phyloP scores from a whole-genome alignment of 2,329 filamentous ascomycete species.

The Epichloe festucae region DNA sequence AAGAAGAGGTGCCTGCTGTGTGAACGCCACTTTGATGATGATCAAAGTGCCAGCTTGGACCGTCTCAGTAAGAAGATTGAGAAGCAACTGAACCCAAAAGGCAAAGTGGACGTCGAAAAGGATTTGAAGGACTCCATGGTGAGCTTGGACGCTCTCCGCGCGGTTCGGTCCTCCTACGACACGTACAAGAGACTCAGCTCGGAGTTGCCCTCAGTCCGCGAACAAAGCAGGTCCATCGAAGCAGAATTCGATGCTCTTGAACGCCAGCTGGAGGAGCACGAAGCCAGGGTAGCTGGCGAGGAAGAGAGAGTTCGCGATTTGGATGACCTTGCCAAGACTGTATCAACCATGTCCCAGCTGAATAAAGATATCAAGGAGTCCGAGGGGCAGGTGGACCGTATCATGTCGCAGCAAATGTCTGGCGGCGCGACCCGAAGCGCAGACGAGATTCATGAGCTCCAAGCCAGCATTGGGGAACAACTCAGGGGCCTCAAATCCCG shows the following conservation, averaged over 20 bases:
- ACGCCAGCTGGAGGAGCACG: constrained; percentile 51
- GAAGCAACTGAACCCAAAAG: constrained; percentile 46
- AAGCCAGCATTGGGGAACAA: constrained; percentile 54
- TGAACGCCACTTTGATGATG: constrained; percentile 52
- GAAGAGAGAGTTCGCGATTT: constrained; percentile 57
- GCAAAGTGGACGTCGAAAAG: constrained; percentile 48
- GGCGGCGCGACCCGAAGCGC: constrained; percentile 53
- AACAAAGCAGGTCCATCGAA: constrained; percentile 49
- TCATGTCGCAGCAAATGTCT: constrained; percentile 63
- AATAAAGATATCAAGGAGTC: constrained; percentile 59
- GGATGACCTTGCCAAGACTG: constrained; percentile 62
- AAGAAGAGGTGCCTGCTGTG: constrained; percentile 70
- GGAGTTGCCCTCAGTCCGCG: constrained; percentile 58
- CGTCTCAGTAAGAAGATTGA: constrained; percentile 55
- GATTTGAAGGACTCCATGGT: constrained; percentile 39
- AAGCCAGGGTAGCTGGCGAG: constrained; percentile 50
- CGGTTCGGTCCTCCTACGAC: constrained; percentile 57
- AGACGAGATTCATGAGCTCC: constrained; percentile 72
- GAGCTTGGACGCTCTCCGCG: constrained; percentile 45
- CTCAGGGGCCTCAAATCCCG: constrained; percentile 49
- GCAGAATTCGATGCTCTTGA: constrained; percentile 48
- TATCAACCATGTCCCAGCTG: constrained; percentile 62
- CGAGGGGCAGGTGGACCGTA: constrained; percentile 59
- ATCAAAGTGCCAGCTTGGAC: constrained; percentile 42
- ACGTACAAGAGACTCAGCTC: constrained; percentile 55